Percentiles rank a stretch among this genome's conserved stretches.
These are phyloP conservation scores for Kodamaea sp. DNA, from an alignment of 1,139 yeast genomes.

Conservation along the genomic window DNA sequence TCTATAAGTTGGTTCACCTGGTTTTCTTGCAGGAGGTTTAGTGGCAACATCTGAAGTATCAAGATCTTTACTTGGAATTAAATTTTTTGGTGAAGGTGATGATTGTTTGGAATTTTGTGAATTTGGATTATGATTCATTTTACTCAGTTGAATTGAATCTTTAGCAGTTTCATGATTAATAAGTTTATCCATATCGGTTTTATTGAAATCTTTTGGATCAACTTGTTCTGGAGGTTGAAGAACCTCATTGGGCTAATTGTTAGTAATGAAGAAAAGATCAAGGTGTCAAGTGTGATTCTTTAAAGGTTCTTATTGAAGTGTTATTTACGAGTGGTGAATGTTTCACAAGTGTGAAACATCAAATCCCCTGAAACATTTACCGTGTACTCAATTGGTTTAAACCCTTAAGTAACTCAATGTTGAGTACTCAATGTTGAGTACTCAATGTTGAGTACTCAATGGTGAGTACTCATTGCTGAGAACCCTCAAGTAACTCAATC, in stretches of 20 bases:
- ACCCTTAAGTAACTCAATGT: no score
- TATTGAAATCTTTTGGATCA: constrained; percentile 7
- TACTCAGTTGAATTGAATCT: neutral
- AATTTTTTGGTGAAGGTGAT: constrained; percentile 1
- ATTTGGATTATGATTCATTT: constrained; percentile 1
- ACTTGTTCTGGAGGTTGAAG: constrained; percentile 16
- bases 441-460: no score
- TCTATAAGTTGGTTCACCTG: constrained; percentile 63
- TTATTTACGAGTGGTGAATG: no score
- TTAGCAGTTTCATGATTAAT: constrained; percentile 1
- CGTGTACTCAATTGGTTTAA: no score
- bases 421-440: no score
- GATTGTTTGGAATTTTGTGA: neutral
- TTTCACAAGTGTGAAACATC: no score
- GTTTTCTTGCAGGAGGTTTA: constrained; percentile 48
- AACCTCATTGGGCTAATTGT: constrained; percentile 15
- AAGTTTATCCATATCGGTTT: constrained; percentile 8
- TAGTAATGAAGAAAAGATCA: no score
- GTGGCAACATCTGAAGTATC: constrained; percentile 32
- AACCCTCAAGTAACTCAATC: neutral
- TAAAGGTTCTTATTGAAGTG: no score
- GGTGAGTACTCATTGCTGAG: no score
- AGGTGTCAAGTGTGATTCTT: no score
- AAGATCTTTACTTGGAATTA: constrained; percentile 16
- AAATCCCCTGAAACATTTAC: no score